Evolutionary conservation across 2,329 filamentous ascomycete genomes (phyloP), one percentile per base, ranked within the genome.

Genomic region (Blastomyces gilchristii): DNA sequence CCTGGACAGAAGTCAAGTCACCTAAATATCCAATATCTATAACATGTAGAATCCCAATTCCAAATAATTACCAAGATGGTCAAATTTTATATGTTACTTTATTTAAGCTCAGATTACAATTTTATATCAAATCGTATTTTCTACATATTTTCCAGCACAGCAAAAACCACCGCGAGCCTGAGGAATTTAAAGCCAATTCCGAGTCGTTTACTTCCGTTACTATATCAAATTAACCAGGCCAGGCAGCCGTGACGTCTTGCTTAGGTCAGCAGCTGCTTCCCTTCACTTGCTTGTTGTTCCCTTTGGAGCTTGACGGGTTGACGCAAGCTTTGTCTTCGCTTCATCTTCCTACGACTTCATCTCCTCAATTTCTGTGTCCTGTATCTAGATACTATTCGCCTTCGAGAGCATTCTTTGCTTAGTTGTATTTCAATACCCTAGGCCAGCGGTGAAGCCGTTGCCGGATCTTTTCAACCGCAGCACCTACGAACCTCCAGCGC

Each of bases 401-500:
- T 25, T 25, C 25, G 47, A 49, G 47, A 2, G 47, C 22, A 16
- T 49, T 25, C 34, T 28, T 34, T 53, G 25, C 18, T 53, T 53
- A 16, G 28, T 12, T 53, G 12, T 12, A 43, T 7, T n/a, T 53
- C 7, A 34, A n/a, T 34, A 18, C 14, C 16, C 50, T 34, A 34
- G 18, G 3, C 50, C 3, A 9, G 50, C 16, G 2, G 50, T 25
- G 54, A 25, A 58, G 37, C 9, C 2, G 22, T 49, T 49, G 45
- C 45, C 18, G 43, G 43, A 56, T n/a, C 16, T n/a, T 34, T 34
- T 34, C 53, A n/a, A 18, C 28, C 16, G 18, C 53, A 57, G 12
- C 31, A n/a, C 31, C 34, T 7, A 4, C 39, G 31, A 39, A 18
- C 64, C 37, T 58, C 64, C 41, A 28, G 50, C 61, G 37, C 45